Conservation (phyloP, 2,329 filamentous ascomycete species). For the Trichoderma polysporum region DNA sequence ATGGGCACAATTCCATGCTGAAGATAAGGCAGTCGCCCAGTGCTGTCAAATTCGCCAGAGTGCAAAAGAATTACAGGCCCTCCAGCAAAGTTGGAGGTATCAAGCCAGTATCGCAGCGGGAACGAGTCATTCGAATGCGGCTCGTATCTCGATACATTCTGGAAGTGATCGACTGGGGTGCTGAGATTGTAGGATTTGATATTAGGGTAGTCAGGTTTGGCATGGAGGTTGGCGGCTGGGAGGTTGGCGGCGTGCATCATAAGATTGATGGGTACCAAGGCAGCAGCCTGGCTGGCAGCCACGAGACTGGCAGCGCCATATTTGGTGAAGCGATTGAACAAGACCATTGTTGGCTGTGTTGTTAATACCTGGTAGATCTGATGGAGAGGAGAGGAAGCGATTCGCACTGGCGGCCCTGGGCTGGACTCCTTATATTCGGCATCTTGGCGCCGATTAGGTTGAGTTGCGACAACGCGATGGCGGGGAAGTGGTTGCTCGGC, state of each 20-base stretch:
- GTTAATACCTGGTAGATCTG: background rate
- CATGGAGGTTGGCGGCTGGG: background rate
- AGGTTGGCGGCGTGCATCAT: background rate
- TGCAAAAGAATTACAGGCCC: conserved; percentile 80
- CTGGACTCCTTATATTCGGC: background rate
- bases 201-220: conserved; percentile 13
- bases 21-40: conserved; percentile 61
- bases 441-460: background rate
- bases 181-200: conserved; percentile 35
- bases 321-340: background rate
- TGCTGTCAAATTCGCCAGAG: conserved; percentile 46
- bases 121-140: conserved; percentile 71
- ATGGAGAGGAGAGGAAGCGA: background rate
- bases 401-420: background rate
- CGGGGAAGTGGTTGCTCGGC: too few relatives aligned
- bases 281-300: background rate
- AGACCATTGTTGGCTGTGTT: conserved; percentile 1
- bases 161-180: conserved; percentile 75
- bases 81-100: conserved; percentile 70
- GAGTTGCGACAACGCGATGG: conserved; percentile 9
- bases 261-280: conserved; percentile 17
- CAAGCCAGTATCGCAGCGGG: conserved; percentile 78
- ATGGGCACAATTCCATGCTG: conserved; percentile 76
- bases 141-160: conserved; percentile 74
- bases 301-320: conserved; percentile 9